These are phyloP conservation scores for Zea luxurians DNA, from an alignment of 176 grass and related monocot species.

Conservation along the genomic window DNA sequence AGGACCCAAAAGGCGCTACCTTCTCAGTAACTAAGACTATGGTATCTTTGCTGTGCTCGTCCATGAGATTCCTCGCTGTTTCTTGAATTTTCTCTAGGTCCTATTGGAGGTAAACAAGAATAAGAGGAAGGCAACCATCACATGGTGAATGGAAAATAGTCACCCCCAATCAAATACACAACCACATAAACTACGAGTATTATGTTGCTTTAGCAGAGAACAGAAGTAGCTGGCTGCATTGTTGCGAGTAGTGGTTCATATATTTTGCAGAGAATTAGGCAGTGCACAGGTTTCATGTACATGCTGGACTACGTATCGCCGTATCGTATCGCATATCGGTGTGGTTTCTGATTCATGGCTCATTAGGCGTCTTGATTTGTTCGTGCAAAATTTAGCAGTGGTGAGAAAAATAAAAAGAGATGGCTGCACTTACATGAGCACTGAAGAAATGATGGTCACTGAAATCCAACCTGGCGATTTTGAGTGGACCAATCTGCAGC, in stretches of 20 bases:
- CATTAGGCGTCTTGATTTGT: constrained; percentile 7
- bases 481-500: constrained; percentile 71
- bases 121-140: background rate
- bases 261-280: background rate
- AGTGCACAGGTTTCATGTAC: background rate
- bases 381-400: background rate
- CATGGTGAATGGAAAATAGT: constrained; percentile 9
- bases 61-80: constrained; percentile 27
- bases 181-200: background rate
- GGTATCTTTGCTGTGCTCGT: constrained; percentile 32
- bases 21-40: constrained; percentile 65
- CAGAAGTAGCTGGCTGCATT: background rate
- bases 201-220: constrained; percentile 13
- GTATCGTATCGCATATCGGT: background rate
- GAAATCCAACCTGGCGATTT: constrained; percentile 78
- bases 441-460: constrained; percentile 78
- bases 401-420: background rate
- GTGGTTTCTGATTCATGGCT: background rate
- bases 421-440: constrained; percentile 55
- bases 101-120: constrained; percentile 31
- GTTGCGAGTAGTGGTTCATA: background rate
- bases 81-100: constrained; percentile 50
- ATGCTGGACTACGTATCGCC: background rate
- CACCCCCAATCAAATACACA: constrained; percentile 8
- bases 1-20: constrained; percentile 36